Base-by-base conservation (phyloP, 495 filamentous ascomycete species). In the Podospora fimiseda region DNA sequence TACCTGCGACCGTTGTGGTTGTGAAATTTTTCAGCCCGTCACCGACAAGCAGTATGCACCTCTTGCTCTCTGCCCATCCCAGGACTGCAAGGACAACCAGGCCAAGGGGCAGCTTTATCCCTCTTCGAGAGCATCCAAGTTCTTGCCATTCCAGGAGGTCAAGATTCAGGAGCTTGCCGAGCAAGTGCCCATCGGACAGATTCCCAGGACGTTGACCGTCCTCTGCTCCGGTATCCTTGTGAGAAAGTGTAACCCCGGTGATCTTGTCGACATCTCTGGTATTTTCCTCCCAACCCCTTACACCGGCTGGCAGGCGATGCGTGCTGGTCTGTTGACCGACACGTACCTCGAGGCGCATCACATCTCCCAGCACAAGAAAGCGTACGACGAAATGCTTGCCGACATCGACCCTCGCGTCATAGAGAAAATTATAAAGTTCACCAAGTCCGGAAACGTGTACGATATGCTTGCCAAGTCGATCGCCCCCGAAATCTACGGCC, bases 101-200 rank as follows among this genome's bases (percentile, higher is more conserved):
- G 79, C 87, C 53, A 95, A 90, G 66, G 93, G 93, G 24, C 90
- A 96, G 63, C 78, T 98, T 33, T 90, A 93, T 69, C 83, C 91
- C 38, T 95, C 90, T 0, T 95, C 92, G 1, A 80, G 93, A 55
- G 93, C 94, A 0, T 96, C 91, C 24, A 97, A 97, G 65, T 98
- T 96, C 65, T 70, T 95, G 61, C 89, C 93, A 3, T 98, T 97
- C 80, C 93, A 98, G 69, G 93, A 98, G 70, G 85, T 97, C 63
- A 96, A 96, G 73, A 89, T 98, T 59, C 94, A 98, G 72, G 93
- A 98, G 69, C 87, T 97, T 80, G 91, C 93, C 22, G 93, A 97
- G 60, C 93, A 98, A 65, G 93, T 98, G 1, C 93, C 93, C 8
- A 92, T 98, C 53, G 93, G 93, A 22, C 93, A 98, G 65, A 97